Conservation (phyloP, 208 protist genomes). For the Eutreptiella sp. region DNA sequence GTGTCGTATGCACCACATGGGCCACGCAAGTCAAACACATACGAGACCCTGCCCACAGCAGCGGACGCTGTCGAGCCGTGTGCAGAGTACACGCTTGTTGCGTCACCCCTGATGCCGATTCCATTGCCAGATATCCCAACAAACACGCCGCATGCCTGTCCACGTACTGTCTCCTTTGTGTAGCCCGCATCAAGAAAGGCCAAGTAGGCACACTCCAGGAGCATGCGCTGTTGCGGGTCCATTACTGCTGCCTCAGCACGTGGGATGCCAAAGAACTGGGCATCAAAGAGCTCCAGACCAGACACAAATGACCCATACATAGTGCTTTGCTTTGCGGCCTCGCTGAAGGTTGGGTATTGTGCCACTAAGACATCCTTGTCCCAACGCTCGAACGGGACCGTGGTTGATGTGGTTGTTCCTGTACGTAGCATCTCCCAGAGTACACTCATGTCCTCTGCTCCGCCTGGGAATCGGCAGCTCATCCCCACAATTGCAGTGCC, state of each 20-base stretch:
- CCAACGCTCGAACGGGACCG: slow-evolving; percentile 27
- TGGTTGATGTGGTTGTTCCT: slow-evolving; percentile 12
- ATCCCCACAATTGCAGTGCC: slow-evolving; percentile 34
- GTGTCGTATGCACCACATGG: slow-evolving; percentile 52
- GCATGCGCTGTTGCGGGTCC: slow-evolving; percentile 34
- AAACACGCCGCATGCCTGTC: slow-evolving; percentile 30
- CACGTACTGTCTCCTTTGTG: too few species aligned
- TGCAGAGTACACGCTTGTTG: too few species aligned
- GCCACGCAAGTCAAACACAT: slow-evolving; percentile 43
- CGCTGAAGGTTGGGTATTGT: slow-evolving; percentile 1
- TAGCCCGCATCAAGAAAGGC: slow-evolving; percentile 31
- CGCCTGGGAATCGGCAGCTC: slow-evolving; percentile 29
- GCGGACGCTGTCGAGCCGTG: slow-evolving; percentile 34
- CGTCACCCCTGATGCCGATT: too few species aligned
- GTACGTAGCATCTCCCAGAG: slow-evolving; percentile 29
- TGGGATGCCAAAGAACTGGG: slow-evolving; percentile 27
- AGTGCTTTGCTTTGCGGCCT: slow-evolving; percentile 24
- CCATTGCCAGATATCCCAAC: slow-evolving; percentile 27
- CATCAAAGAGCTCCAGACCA: slow-evolving; percentile 24
- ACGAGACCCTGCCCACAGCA: slow-evolving; percentile 40
- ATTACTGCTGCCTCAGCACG: slow-evolving; percentile 23
- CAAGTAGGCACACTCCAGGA: slow-evolving; percentile 19
- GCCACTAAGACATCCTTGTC: too few species aligned
- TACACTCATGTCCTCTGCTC: slow-evolving; percentile 6
- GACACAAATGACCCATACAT: too few species aligned